phyloP scores from a whole-genome alignment of 345 rosid species.

The Clarkia xantiana region DNA sequence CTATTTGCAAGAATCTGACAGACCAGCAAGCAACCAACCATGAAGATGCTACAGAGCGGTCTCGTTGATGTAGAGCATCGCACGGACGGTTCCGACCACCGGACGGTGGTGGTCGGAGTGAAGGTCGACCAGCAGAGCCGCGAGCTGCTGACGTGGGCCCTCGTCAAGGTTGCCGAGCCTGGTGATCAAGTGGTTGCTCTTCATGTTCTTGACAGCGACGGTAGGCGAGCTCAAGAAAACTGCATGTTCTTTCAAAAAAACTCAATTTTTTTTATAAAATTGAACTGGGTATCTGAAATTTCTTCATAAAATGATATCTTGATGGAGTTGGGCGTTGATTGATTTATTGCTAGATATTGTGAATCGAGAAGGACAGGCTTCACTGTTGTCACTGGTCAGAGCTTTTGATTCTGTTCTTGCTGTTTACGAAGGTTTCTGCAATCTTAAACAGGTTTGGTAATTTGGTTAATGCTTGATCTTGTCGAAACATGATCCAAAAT shows the following conservation, averaged over 20 bases:
- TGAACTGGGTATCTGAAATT: not conserved
- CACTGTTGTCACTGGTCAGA: constrained; percentile 70
- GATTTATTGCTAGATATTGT: constrained; percentile 22
- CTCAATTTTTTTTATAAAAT: not conserved
- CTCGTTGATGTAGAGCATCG: constrained; percentile 13
- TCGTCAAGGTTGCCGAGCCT: constrained; percentile 75
- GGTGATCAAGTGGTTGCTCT: constrained; percentile 80
- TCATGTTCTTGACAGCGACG: constrained; percentile 54
- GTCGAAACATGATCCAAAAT: not conserved
- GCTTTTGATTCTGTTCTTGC: constrained; percentile 76
- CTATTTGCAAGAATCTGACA: not conserved
- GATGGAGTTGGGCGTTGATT: not conserved
- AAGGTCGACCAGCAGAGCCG: constrained; percentile 61
- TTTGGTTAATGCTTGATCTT: not conserved
- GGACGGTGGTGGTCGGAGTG: constrained; percentile 72
- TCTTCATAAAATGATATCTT: not conserved
- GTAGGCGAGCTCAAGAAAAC: constrained; percentile 13
- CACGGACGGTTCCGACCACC: constrained; percentile 18
- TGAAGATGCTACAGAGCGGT: constrained; percentile 28
- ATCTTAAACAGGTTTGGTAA: constrained; percentile 65
- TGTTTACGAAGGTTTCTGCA: constrained; percentile 95
- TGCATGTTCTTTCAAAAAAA: not conserved
- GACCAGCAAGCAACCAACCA: not conserved
- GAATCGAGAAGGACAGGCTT: constrained; percentile 50
- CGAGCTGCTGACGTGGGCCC: constrained; percentile 82